phyloP scores from a whole-genome alignment of 371 early-diverging fungal species.

The Spiromyces aspiralis region DNA sequence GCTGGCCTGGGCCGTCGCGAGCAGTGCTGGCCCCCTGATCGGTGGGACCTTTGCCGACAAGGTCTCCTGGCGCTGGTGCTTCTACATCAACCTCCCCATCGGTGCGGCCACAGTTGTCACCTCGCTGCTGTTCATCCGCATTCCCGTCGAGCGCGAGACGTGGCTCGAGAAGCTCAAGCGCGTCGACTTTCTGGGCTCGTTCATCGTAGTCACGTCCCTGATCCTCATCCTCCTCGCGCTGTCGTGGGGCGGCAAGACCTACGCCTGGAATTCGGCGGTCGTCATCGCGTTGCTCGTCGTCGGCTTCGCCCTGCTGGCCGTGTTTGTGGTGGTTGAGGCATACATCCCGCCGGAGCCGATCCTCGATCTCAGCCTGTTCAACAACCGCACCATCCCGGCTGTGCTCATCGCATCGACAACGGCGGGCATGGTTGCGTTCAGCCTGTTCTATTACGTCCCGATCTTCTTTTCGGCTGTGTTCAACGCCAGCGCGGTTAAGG shows the following conservation, averaged over 20 bases:
- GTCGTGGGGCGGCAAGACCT: conserved; percentile 44
- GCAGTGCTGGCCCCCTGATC: conserved; percentile 51
- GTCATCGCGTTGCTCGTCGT: conserved; percentile 37
- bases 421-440: conserved; percentile 23
- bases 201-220: conserved; percentile 32
- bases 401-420: conserved; percentile 18
- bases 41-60: conserved; percentile 56
- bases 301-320: conserved; percentile 25
- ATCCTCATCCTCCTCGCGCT: conserved; percentile 39
- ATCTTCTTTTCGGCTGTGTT: conserved; percentile 40
- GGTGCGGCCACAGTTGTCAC: conserved; percentile 33
- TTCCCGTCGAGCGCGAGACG: conserved; percentile 26
- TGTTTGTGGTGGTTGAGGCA: conserved; percentile 40
- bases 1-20: conserved; percentile 37
- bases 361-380: conserved; percentile 33
- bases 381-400: conserved; percentile 23
- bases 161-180: conserved; percentile 33
- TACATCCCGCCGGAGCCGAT: conserved; percentile 42
- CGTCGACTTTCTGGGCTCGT: conserved; percentile 46
- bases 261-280: conserved; percentile 39
- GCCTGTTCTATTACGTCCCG: conserved; percentile 39
- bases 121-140: conserved; percentile 33
- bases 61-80: conserved; percentile 44
- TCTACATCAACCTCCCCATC: conserved; percentile 63
- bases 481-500: conserved; percentile 30